Evolutionary conservation across 2,329 filamentous ascomycete species (phyloP), one percentile per base, ranked within the genome.

Genomic region (Neopestalotiopsis sp.): DNA sequence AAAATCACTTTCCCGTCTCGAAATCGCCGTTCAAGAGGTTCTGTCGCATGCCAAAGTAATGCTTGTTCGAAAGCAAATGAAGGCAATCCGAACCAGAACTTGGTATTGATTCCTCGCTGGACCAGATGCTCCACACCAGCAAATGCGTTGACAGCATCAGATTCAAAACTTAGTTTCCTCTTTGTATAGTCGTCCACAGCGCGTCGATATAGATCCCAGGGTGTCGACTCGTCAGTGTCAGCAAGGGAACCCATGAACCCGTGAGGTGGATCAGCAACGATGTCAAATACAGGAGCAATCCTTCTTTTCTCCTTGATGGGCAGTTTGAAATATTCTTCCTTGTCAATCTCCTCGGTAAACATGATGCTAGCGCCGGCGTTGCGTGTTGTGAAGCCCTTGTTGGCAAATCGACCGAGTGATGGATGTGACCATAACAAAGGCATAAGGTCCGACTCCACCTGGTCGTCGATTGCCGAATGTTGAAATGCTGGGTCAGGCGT

Each of bases 21-120:
- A 10, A 17, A 14, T 28, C 58, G 58, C 10, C 58, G 20, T 20
- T 60, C 30, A 10, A 60, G 58, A 34, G 58, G 58, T 14, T 24
- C 58, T 28, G 6, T 14, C 4, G 58, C 24, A 32, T 60, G 58
- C 58, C 58, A 60, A 30, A 60, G 58, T 6, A 60, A 17, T 0
- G 58, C 58, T 60, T 60, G 58, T 30, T 60, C 58, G 4, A 60
- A 60, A 0, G 58, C 58, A 60, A 60, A 60, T 24, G 20, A 28
- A 24, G 58, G 58, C 20, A 60, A 17, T 10, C 58, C 58, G 30
- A 10, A 60, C 58, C 58, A 60, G 30, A 60, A 60, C n/a, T 60
- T 60, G 58, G 58, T 32, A 4, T 60, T 60, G n/a, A 34, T 30
- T 20, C 24, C 58, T 7, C 30, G 2, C 20, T 24, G n/a, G 28